phyloP scores from a whole-genome alignment of 2,329 filamentous ascomycete species.

The Cercospora canescens region DNA sequence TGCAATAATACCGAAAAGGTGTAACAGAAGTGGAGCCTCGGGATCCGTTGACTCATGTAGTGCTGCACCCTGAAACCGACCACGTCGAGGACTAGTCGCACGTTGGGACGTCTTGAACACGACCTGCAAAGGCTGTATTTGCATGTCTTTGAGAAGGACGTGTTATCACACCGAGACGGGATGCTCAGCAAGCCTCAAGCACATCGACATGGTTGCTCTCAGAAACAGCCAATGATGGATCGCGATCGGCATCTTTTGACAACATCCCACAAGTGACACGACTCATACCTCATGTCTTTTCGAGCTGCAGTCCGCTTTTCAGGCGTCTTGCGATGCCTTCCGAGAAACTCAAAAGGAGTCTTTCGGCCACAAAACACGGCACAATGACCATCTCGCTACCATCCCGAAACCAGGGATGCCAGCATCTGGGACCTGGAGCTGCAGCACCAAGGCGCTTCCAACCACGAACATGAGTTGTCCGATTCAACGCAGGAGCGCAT shows the following conservation, averaged over 20 bases:
- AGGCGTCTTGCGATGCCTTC: neutral
- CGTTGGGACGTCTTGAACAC: neutral
- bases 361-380: neutral
- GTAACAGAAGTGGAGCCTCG: neutral
- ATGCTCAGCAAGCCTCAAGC: neutral
- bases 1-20: neutral
- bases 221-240: neutral
- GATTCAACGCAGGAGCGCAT: conserved; percentile 3
- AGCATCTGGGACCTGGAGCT: neutral
- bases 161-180: neutral
- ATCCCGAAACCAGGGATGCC: conserved; percentile 4
- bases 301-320: neutral
- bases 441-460: neutral
- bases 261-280: neutral
- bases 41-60: neutral
- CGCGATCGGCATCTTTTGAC: neutral
- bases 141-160: neutral
- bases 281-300: neutral
- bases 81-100: neutral
- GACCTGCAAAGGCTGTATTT: neutral
- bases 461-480: conserved; percentile 1
- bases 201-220: neutral
- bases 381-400: neutral
- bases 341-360: neutral
- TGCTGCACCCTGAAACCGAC: neutral